These are phyloP conservation scores for Erodium texanum DNA, from an alignment of 441 rosid species.

Conservation along the genomic window DNA sequence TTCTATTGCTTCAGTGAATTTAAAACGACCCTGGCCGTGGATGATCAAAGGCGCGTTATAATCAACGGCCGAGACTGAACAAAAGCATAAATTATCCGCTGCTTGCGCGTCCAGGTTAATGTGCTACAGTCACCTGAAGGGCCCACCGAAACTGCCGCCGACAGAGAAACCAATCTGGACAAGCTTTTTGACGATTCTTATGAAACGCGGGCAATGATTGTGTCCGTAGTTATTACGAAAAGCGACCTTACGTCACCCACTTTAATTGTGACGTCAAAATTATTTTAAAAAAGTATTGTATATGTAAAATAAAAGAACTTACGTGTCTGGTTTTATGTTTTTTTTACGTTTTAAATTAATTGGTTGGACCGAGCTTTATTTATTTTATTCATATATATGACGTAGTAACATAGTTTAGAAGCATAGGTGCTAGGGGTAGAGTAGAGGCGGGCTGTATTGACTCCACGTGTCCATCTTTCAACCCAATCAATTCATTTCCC, in stretches of 20 bases:
- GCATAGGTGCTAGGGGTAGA: too few species aligned
- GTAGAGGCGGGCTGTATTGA: not conserved
- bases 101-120: not conserved
- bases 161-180: too few species aligned
- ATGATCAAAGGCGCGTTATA: not conserved
- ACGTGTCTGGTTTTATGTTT: not conserved
- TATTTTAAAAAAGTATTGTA: too few species aligned
- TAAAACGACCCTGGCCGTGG: not conserved
- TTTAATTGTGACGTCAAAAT: not conserved
- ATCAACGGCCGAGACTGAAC: not conserved
- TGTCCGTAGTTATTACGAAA: too few species aligned
- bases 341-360: too few species aligned
- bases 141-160: too few species aligned
- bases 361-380: not conserved
- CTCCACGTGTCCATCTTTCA: not conserved
- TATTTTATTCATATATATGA: too few species aligned
- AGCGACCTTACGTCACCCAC: not conserved
- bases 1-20: not conserved
- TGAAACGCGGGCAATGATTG: too few species aligned
- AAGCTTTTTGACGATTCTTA: too few species aligned
- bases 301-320: too few species aligned
- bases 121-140: too few species aligned
- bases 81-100: not conserved
- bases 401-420: too few species aligned
- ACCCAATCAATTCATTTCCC: not conserved